Conservation (phyloP, 148 eudicot genomes). For the Rhododendron mucronatum region DNA sequence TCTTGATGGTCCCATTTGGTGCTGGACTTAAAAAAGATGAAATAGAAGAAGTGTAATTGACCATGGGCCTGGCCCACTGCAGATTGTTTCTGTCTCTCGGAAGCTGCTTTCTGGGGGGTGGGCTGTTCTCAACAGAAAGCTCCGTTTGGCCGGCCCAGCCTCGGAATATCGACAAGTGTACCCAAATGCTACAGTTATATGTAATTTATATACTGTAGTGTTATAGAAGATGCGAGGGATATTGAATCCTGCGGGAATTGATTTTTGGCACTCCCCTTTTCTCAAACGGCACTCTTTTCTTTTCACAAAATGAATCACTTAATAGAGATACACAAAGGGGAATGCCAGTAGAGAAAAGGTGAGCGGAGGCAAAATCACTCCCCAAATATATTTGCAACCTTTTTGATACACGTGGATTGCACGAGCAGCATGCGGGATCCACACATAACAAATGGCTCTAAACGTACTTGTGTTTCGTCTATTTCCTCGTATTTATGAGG, state of each 20-base stretch:
- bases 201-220: no score
- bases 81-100: background rate
- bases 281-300: no score
- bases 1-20: background rate
- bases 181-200: background rate
- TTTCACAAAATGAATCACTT: no score
- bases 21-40: background rate
- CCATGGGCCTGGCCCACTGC: background rate
- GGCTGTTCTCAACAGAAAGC: background rate
- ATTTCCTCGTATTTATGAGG: background rate
- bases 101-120: background rate
- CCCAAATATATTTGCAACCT: no score
- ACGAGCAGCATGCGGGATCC: background rate
- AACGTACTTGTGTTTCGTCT: background rate
- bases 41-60: background rate
- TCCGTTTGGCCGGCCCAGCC: background rate
- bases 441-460: background rate
- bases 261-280: no score
- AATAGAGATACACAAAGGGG: no score
- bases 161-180: background rate
- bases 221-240: no score
- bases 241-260: no score
- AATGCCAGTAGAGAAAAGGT: no score
- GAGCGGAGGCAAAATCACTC: accelerated
- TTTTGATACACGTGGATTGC: no score